These are phyloP conservation scores for Desmodesmus armatus DNA, from an alignment of 139 green algal species.

Conservation along the genomic window DNA sequence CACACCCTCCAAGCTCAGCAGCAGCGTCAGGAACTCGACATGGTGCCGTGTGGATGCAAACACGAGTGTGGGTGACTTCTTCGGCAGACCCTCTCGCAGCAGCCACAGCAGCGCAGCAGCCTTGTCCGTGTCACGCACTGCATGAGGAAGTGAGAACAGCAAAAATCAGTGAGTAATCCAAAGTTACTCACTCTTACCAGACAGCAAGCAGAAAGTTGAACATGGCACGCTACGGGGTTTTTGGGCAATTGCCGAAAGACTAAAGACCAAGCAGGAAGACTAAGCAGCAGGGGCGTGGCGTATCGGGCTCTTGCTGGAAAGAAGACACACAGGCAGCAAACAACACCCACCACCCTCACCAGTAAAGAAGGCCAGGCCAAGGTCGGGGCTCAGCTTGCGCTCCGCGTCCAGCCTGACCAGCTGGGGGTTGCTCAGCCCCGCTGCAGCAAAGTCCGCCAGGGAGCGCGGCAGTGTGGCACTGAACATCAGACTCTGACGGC, in stretches of 20 bases:
- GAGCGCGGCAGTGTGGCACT: slow-evolving; percentile 91
- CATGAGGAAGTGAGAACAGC: neutral
- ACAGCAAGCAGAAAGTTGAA: too few relatives aligned
- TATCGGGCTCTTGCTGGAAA: too few relatives aligned
- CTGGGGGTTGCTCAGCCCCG: slow-evolving; percentile 86
- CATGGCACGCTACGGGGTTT: too few relatives aligned
- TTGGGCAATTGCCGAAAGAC: too few relatives aligned
- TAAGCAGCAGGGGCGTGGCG: too few relatives aligned
- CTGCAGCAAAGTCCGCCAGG: slow-evolving; percentile 95
- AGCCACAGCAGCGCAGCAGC: slow-evolving; percentile 91
- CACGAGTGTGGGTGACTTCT: slow-evolving; percentile 84
- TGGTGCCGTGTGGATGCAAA: slow-evolving; percentile 94
- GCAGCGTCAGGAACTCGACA: slow-evolving; percentile 90
- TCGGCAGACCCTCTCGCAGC: slow-evolving; percentile 79
- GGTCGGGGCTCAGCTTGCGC: slow-evolving; percentile 87
- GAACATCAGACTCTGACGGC: slow-evolving; percentile 96
- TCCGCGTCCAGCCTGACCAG: slow-evolving; percentile 96
- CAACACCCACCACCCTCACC: slow-evolving; percentile 60
- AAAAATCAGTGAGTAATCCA: neutral
- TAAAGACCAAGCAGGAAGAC: too few relatives aligned
- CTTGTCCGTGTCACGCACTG: slow-evolving; percentile 89
- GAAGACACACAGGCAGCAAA: too few relatives aligned
- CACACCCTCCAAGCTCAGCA: slow-evolving; percentile 84
- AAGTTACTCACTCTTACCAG: too few relatives aligned
- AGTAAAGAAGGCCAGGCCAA: slow-evolving; percentile 87